phyloP scores from a whole-genome alignment of 225 moss, liverwort and hornwort species.

The Straminergon stramineum region DNA sequence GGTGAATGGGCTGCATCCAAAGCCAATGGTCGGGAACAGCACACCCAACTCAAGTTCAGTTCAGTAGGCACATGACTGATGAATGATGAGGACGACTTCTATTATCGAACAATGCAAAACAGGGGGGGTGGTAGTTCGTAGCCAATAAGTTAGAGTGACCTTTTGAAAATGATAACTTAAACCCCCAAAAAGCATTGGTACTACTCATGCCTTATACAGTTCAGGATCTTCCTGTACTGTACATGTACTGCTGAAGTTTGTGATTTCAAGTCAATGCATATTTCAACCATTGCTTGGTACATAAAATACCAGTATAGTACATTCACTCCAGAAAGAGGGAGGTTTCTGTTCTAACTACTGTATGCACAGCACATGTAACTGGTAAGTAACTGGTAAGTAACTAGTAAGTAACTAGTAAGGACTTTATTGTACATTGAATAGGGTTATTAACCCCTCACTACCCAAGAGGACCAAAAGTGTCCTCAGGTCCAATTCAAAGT shows the following conservation, averaged over 20 bases:
- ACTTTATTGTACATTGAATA: neutral
- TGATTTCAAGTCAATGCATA: neutral
- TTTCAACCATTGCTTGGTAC: neutral
- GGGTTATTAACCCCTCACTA: no score
- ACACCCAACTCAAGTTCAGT: neutral
- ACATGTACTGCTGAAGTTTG: no score
- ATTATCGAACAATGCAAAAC: neutral
- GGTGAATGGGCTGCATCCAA: neutral
- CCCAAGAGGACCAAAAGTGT: no score
- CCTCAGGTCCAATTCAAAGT: no score
- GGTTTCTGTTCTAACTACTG: neutral
- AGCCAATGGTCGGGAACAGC: no score
- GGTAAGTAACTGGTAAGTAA: neutral
- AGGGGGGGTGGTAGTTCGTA: accelerated
- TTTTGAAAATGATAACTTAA: neutral
- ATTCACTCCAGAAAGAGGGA: neutral
- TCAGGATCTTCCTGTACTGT: no score
- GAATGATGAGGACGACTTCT: accelerated
- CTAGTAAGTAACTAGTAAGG: neutral
- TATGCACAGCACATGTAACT: neutral
- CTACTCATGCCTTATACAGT: neutral
- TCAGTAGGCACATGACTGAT: neutral
- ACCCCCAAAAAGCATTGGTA: neutral
- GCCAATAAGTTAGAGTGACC: neutral
- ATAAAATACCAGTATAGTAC: neutral